A percentile compares a stretch with the other conserved stretches of the same genome.
Evolutionary conservation across 306 rosid species (phyloP).

Genomic region (Quercus agrifolia): DNA sequence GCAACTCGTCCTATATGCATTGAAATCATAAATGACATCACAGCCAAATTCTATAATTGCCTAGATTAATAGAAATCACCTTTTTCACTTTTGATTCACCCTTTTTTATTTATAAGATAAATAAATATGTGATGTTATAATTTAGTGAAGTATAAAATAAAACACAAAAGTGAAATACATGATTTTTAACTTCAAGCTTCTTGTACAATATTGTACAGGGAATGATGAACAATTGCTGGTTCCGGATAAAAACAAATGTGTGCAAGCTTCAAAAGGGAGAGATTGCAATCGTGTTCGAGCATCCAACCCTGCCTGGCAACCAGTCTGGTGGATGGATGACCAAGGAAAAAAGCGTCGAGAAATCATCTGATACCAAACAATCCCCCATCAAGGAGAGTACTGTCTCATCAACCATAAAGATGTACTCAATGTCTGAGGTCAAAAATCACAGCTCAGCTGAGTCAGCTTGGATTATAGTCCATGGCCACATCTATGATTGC

Average conservation of each 20-base stretch:
- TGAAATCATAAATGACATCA: no score
- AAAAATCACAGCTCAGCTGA: conserved; percentile 43
- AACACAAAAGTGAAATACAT: no score
- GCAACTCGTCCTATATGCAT: no score
- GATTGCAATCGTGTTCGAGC: conserved; percentile 73
- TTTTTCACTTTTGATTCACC: no score
- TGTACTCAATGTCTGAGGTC: conserved; percentile 56
- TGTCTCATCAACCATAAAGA: conserved; percentile 54
- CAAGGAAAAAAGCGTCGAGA: conserved; percentile 43
- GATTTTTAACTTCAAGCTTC: not conserved
- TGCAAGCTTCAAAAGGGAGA: conserved; percentile 64
- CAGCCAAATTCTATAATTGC: no score
- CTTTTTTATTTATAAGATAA: no score
- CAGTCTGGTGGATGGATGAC: conserved; percentile 93
- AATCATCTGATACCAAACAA: conserved; percentile 27
- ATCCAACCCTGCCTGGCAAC: conserved; percentile 78
- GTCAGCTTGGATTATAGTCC: conserved; percentile 76
- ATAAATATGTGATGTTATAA: no score
- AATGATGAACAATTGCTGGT: conserved; percentile 97
- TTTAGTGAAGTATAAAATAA: no score
- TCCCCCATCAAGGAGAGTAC: conserved; percentile 54
- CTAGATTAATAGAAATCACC: no score
- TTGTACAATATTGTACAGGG: conserved; percentile 43
- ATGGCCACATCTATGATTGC: conserved; percentile 73
- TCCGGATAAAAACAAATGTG: conserved; percentile 59